Evolutionary conservation across 441 rosid species (phyloP).

Genomic region (Erysimum pusillum): DNA sequence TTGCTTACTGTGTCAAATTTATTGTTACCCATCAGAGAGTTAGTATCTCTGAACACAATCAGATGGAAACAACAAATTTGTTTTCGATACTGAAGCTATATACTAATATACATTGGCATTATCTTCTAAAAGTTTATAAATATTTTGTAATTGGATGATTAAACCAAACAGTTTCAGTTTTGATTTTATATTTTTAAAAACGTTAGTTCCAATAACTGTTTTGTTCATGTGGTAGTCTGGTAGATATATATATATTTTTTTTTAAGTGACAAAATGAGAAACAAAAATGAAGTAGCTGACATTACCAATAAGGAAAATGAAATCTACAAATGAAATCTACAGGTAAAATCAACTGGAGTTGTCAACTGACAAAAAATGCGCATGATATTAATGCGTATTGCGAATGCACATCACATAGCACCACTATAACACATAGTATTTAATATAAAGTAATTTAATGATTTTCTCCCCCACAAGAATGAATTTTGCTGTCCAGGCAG

Average conservation of each 20-base stretch:
- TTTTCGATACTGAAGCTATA: constrained; percentile 36
- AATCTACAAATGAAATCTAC: too few relatives aligned
- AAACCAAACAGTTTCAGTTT: constrained; percentile 19
- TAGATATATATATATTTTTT: background rate
- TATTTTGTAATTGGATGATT: constrained; percentile 16
- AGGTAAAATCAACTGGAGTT: background rate
- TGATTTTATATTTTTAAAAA: background rate
- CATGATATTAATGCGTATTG: background rate
- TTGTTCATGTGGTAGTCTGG: background rate
- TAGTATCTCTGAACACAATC: constrained; percentile 33
- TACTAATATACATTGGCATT: background rate
- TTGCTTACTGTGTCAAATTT: constrained; percentile 34
- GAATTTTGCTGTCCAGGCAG: background rate
- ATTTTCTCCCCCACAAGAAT: background rate
- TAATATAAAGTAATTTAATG: too few relatives aligned
- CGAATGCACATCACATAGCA: background rate
- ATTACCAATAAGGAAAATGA: background rate
- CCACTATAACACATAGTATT: too few relatives aligned
- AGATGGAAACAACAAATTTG: constrained; percentile 33
- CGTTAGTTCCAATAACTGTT: background rate
- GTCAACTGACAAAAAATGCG: background rate
- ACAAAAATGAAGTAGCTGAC: background rate
- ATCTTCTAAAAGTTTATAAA: constrained; percentile 28
- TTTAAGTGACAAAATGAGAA: background rate
- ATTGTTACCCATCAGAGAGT: constrained; percentile 35